phyloP scores from a whole-genome alignment of 2,329 filamentous ascomycete species.

The Diaporthe australafricana region DNA sequence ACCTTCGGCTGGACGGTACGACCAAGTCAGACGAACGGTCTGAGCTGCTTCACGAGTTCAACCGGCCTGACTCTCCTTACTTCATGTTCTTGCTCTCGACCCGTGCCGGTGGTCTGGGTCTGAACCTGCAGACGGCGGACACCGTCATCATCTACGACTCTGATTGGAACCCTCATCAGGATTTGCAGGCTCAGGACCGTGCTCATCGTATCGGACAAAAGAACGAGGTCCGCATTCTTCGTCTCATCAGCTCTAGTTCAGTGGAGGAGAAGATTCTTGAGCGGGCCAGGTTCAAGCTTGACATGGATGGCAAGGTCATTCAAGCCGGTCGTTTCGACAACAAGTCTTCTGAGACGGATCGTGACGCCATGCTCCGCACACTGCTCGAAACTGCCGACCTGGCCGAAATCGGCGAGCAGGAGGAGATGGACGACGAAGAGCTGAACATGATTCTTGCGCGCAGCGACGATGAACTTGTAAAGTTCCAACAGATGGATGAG shows the following conservation, averaged over 20 bases:
- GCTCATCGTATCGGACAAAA: constrained; percentile 99
- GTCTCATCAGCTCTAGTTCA: constrained; percentile 95
- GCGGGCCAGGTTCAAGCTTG: constrained; percentile 95
- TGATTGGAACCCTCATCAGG: constrained; percentile 99
- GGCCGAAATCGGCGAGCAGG: constrained; percentile 78
- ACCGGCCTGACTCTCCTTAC: constrained; percentile 88
- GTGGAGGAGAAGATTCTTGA: constrained; percentile 99
- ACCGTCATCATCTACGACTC: constrained; percentile 99
- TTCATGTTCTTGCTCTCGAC: constrained; percentile 99
- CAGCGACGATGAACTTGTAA: constrained; percentile 79
- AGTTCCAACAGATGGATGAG: constrained; percentile 87
- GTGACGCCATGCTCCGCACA: constrained; percentile 95
- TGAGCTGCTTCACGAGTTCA: constrained; percentile 89
- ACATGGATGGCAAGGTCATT: constrained; percentile 99
- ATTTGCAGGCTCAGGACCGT: constrained; percentile 99
- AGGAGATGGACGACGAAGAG: constrained; percentile 99
- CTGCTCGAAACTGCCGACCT: constrained; percentile 87
- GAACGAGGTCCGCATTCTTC: constrained; percentile 97
- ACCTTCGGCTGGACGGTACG: constrained; percentile 93
- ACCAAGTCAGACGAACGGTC: constrained; percentile 98
- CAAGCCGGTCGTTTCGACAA: constrained; percentile 99
- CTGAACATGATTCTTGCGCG: constrained; percentile 94
- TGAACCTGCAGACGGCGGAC: constrained; percentile 97
- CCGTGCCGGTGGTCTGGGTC: constrained; percentile 95
- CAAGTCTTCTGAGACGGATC: constrained; percentile 98